Evolutionary conservation across 441 rosid species (phyloP).

Genomic region (Mallotus japonicus): DNA sequence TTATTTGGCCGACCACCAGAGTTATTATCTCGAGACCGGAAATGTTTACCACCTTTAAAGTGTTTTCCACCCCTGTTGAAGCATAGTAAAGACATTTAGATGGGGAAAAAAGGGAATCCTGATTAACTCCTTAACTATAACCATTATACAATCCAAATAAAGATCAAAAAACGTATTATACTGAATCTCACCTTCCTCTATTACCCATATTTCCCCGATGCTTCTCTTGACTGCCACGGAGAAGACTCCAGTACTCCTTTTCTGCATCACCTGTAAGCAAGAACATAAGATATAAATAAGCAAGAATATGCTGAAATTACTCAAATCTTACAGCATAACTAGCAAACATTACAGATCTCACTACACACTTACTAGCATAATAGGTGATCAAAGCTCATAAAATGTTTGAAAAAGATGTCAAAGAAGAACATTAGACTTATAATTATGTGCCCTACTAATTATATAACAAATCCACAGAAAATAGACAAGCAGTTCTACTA

Average conservation of each 20-base stretch:
- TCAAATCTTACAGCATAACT: too few relatives aligned
- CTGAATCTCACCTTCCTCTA: constrained; percentile 61
- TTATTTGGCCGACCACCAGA: constrained; percentile 59
- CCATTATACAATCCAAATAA: neutral
- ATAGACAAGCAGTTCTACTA: neutral
- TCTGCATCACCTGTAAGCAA: constrained; percentile 60
- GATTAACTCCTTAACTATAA: neutral
- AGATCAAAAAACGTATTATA: neutral
- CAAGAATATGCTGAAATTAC: too few relatives aligned
- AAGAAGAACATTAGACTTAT: neutral
- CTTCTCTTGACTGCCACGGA: constrained; percentile 51
- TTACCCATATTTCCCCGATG: constrained; percentile 42
- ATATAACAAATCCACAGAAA: too few relatives aligned
- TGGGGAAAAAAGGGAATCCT: neutral
- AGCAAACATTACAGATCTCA: too few relatives aligned
- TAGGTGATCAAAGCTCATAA: neutral
- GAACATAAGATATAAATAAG: too few relatives aligned
- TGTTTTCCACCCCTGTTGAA: constrained; percentile 63
- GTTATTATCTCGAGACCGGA: constrained; percentile 47
- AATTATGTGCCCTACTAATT: neutral
- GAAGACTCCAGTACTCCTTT: constrained; percentile 66
- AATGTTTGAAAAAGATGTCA: neutral
- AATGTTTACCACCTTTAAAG: constrained; percentile 55
- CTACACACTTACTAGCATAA: too few relatives aligned
- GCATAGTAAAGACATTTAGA: neutral